These are phyloP conservation scores for Paecilomyces niveus DNA, from an alignment of 2,329 filamentous ascomycete species.

Conservation along the genomic window DNA sequence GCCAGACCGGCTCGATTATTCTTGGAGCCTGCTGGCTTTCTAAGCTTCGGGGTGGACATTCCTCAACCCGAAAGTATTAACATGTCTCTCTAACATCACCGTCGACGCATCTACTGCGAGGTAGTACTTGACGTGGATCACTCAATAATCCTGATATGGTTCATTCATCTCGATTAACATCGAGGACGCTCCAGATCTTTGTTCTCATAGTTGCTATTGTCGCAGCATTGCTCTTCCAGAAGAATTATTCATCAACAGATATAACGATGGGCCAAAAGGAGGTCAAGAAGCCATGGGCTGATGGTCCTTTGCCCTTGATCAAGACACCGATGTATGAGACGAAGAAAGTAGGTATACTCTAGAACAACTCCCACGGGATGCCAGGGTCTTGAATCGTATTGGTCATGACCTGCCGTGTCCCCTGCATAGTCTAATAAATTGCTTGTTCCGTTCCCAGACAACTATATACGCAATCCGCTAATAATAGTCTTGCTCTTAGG, in stretches of 20 bases:
- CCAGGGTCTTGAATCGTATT: no score
- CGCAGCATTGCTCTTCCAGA: not conserved
- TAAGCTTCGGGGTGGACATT: not conserved
- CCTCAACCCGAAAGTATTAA: not conserved
- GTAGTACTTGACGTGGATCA: no score
- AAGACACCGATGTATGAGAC: conserved; percentile 2
- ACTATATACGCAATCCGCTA: not conserved
- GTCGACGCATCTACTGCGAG: no score
- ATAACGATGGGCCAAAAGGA: not conserved
- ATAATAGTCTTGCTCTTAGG: conserved; percentile 1
- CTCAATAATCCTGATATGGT: no score
- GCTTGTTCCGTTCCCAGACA: not conserved
- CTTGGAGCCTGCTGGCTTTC: not conserved
- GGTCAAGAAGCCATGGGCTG: conserved; percentile 1
- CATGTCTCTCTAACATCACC: no score
- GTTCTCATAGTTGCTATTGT: not conserved
- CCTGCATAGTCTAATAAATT: no score
- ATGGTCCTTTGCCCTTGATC: conserved; percentile 2
- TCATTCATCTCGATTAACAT: no score
- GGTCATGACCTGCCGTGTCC: no score
- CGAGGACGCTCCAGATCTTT: no score
- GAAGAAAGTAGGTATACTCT: not conserved
- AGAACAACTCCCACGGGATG: not conserved
- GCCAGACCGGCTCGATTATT: not conserved
- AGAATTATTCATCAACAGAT: not conserved